Conservation (phyloP, 2,329 filamentous ascomycete species). For the Sclerotinia trifoliorum region DNA sequence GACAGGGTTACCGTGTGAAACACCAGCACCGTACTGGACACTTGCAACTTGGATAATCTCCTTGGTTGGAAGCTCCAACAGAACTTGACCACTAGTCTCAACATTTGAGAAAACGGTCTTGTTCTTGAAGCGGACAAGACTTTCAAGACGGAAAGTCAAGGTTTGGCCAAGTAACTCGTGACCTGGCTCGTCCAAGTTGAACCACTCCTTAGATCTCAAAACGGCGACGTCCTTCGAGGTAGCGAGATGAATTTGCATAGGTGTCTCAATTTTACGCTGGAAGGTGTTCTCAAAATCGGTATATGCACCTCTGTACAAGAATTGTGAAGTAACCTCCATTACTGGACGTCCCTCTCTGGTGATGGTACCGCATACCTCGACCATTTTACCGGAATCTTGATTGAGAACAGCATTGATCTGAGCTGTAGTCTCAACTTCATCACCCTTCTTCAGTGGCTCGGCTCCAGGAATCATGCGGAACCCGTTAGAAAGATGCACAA, state of each 20-base stretch:
- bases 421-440: conserved; percentile 86
- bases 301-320: conserved; percentile 92
- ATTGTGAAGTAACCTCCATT: conserved; percentile 98
- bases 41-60: conserved; percentile 97
- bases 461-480: conserved; percentile 98
- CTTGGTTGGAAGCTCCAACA: conserved; percentile 93
- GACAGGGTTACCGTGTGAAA: conserved; percentile 93
- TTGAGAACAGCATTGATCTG: conserved; percentile 98
- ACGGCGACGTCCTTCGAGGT: conserved; percentile 92
- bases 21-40: conserved; percentile 89
- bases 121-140: conserved; percentile 91
- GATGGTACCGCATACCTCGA: conserved; percentile 98
- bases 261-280: conserved; percentile 93
- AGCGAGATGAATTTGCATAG: conserved; percentile 85
- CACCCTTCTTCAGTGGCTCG: conserved; percentile 91
- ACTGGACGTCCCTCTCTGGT: conserved; percentile 77
- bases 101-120: conserved; percentile 87
- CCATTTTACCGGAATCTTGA: conserved; percentile 98
- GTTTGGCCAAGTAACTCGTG: conserved; percentile 90
- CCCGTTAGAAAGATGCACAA: conserved; percentile 94
- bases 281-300: conserved; percentile 97
- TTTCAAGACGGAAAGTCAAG: conserved; percentile 92
- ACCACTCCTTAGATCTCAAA: conserved; percentile 96
- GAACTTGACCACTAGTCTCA: conserved; percentile 86
- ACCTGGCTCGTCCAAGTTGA: conserved; percentile 79